Evolutionary conservation across 345 rosid genomes (phyloP).

Genomic region (Heritiera littoralis): DNA sequence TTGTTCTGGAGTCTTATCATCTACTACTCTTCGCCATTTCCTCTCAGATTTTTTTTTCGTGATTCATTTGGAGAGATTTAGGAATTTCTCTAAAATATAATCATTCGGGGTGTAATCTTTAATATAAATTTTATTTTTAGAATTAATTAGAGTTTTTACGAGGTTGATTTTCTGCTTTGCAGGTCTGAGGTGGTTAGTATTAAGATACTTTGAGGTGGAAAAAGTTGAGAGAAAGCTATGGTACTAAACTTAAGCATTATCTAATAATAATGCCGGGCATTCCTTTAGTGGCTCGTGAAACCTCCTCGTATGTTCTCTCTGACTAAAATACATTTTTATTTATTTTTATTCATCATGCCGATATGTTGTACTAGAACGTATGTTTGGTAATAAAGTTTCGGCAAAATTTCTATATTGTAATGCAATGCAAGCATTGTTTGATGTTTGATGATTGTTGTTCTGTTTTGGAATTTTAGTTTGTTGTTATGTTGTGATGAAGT

Average conservation of each 20-base stretch:
- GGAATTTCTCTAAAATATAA: neutral
- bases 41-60: neutral
- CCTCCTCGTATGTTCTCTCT: conserved; percentile 63
- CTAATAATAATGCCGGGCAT: conserved; percentile 88
- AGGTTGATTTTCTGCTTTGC: neutral
- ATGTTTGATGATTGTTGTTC: neutral
- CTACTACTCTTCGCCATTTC: neutral
- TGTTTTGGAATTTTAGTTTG: conserved; percentile 1
- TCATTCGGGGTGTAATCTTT: neutral
- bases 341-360: neutral
- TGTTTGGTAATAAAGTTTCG: neutral
- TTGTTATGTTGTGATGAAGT: neutral
- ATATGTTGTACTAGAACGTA: neutral
- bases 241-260: conserved; percentile 28
- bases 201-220: neutral
- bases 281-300: conserved; percentile 73
- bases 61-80: neutral
- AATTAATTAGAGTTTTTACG: neutral
- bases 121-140: neutral
- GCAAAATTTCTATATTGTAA: neutral
- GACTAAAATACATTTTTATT: neutral
- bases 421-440: neutral
- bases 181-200: neutral
- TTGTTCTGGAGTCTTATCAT: neutral
- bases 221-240: conserved; percentile 36